phyloP scores from a whole-genome alignment of 2,329 filamentous ascomycete species.

The Fusarium scirpi region DNA sequence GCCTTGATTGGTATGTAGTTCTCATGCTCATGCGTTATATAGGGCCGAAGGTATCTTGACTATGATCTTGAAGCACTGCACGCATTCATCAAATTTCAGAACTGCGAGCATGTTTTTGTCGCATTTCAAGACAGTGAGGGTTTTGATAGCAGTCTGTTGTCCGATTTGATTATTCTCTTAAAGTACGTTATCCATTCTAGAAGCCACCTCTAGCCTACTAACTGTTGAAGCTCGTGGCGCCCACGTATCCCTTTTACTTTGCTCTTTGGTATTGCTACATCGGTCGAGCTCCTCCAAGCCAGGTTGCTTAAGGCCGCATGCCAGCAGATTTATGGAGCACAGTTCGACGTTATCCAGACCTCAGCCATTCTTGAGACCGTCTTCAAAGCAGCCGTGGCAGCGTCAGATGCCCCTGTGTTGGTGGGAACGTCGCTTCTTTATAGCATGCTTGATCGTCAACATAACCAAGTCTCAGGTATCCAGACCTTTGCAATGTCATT shows the following conservation, averaged over 20 bases:
- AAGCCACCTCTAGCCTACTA: constrained; percentile 36
- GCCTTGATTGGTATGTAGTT: not conserved
- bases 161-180: constrained; percentile 76
- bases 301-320: constrained; percentile 77
- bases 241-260: constrained; percentile 82
- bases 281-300: constrained; percentile 82
- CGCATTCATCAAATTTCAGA: constrained; percentile 66
- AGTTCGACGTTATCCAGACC: constrained; percentile 83
- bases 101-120: constrained; percentile 72
- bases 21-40: constrained; percentile 33
- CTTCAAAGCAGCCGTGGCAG: constrained; percentile 73
- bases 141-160: constrained; percentile 79
- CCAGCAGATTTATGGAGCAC: constrained; percentile 73
- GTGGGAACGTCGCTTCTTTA: constrained; percentile 73
- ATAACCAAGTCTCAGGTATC: constrained; percentile 81
- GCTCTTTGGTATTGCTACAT: constrained; percentile 84
- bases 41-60: constrained; percentile 76
- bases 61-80: constrained; percentile 82
- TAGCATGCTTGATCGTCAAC: constrained; percentile 76
- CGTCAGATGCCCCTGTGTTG: constrained; percentile 66
- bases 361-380: constrained; percentile 78
- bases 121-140: constrained; percentile 86
- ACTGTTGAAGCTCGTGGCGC: constrained; percentile 69
- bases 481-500: constrained; percentile 77
- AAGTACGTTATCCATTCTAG: constrained; percentile 61